Conservation (phyloP, 2,329 filamentous ascomycete genomes). For the Aspergillus brasiliensis region DNA sequence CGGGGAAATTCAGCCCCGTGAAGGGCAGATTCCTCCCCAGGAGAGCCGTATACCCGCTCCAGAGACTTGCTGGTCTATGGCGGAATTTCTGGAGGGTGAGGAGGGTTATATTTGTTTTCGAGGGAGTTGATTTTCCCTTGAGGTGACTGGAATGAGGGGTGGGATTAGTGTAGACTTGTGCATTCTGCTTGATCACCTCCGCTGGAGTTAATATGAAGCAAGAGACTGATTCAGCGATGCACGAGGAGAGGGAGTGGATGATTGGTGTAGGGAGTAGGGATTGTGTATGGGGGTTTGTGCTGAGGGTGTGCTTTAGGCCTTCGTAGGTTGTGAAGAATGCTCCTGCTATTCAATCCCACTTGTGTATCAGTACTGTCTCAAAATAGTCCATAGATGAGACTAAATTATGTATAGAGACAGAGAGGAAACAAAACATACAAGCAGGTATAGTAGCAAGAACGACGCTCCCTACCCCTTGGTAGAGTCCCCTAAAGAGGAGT, state of each 20-base stretch:
- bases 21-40: constrained; percentile 83
- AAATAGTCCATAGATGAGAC: not conserved
- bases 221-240: constrained; percentile 76
- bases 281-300: constrained; percentile 40
- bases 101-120: constrained; percentile 53
- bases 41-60: constrained; percentile 76
- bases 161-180: constrained; percentile 69
- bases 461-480: constrained; percentile 84
- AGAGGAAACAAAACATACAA: constrained; percentile 50
- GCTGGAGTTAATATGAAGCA: constrained; percentile 86
- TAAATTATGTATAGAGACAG: not conserved
- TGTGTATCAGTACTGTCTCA: no score
- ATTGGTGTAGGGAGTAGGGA: constrained; percentile 62
- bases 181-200: constrained; percentile 91
- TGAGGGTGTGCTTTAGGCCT: constrained; percentile 67
- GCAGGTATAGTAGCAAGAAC: constrained; percentile 87
- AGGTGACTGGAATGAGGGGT: constrained; percentile 11
- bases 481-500: constrained; percentile 70
- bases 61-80: constrained; percentile 57
- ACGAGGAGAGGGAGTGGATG: constrained; percentile 73
- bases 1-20: constrained; percentile 83
- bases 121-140: no score
- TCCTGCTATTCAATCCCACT: constrained; percentile 58
- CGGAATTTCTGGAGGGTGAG: constrained; percentile 60
- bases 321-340: constrained; percentile 93